Base-by-base conservation (phyloP, 192 early-diverging fungal genomes). In the Coemansia aciculifera region DNA sequence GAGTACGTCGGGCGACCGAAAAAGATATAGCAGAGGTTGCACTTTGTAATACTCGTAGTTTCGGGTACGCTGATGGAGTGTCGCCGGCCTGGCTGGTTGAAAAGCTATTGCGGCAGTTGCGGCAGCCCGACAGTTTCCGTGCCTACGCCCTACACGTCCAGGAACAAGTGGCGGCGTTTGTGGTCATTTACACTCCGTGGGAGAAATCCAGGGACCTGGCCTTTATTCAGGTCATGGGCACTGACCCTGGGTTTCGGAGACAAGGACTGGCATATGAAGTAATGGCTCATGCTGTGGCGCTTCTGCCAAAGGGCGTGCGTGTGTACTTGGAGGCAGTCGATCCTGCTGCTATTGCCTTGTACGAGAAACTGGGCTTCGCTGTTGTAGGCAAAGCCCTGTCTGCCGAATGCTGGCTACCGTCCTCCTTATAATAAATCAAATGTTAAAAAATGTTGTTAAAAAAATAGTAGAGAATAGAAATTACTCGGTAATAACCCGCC, bases 251-350 rank as follows among this genome's bases (percentile, higher is more conserved):
- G 4, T 34, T 44, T 21, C 11, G 70, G 15, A 54, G 70, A 13
- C 70, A 17, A 7, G 70, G 70, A 1, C 38, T 72, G 70, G 70
- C 70, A 0, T 46, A 27, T 8, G 54, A 31, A 6, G 64, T 72
- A 32, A 3, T 72, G 23, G 29, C 15, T 15, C 38, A 65, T 46
- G 63, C 73, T 9, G 5, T 75, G 15, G 32, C 15, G 9, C 63
- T 39, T 7, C 32, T 68, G 7, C 15, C 51, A 0, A 24, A 31
- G 3, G 63, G 54, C 19, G 51, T 27, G 3, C 59, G 44, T 21
- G 63, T 75, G 2, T 75, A 75, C 43, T 44, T 75, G 62, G 67
- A 75, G 21, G 66, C 73, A 1, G 43, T 48, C 5, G 73, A 75
- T 4, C 7, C 29, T 15, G 59, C 42, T 19, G 43, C 70, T 13